Evolutionary conservation across 2,329 filamentous ascomycete genomes (phyloP).

Genomic region (Trichoderma guizhouense): DNA sequence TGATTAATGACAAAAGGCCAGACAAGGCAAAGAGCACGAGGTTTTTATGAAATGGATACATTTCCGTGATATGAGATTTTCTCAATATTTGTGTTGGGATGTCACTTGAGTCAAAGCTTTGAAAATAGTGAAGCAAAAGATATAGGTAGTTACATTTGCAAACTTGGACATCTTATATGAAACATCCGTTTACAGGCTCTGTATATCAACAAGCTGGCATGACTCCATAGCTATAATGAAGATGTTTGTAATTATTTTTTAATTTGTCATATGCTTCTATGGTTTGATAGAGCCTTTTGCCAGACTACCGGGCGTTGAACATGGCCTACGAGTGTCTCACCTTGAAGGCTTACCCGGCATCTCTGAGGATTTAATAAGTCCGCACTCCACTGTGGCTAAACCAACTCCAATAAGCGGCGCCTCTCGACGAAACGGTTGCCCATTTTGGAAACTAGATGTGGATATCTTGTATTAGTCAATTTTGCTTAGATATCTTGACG

Average conservation of each 20-base stretch:
- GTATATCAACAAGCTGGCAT: neutral
- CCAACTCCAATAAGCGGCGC: neutral
- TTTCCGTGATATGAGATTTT: accelerated
- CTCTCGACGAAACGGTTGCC: neutral
- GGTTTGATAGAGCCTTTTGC: accelerated
- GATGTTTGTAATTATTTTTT: neutral
- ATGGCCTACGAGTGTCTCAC: neutral
- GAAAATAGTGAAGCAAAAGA: neutral
- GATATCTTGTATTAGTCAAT: neutral
- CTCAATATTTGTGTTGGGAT: accelerated
- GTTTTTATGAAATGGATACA: neutral
- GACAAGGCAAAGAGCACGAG: neutral
- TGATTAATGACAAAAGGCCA: neutral
- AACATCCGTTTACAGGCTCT: accelerated
- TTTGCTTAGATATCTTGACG: neutral
- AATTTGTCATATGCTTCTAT: neutral
- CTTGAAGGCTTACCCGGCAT: neutral
- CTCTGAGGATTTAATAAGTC: neutral
- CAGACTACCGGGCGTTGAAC: neutral
- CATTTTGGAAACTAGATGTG: neutral
- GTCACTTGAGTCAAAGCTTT: neutral
- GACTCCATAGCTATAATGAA: neutral
- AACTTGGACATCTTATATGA: neutral
- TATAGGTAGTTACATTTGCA: too few relatives aligned
- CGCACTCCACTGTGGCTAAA: neutral